phyloP scores from a whole-genome alignment of 176 grass and related monocot species.

The Carex cristatella region DNA sequence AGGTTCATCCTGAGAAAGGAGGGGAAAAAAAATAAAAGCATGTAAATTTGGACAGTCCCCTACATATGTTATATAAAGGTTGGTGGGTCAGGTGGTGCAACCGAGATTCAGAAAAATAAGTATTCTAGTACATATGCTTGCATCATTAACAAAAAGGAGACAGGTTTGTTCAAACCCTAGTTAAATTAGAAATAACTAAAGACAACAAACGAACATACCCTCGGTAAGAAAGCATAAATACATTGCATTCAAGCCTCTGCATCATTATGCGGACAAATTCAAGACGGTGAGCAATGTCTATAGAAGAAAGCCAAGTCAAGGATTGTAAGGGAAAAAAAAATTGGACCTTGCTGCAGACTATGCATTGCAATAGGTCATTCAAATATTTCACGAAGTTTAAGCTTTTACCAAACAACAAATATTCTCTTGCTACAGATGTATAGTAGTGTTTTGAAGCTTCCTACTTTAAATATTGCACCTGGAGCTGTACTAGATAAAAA shows the following conservation, averaged over 20 bases:
- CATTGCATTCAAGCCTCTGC: slow-evolving; percentile 94
- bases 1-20: not conserved
- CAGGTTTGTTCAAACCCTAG: not conserved
- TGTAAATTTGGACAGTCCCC: not conserved
- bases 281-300: slow-evolving; percentile 99
- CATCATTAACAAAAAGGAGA: not conserved
- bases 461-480: not conserved
- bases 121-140: not conserved
- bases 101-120: not conserved
- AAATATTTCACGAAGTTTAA: not conserved
- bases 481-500: not conserved
- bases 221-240: slow-evolving; percentile 99
- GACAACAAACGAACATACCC: slow-evolving; percentile 47
- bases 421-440: not conserved
- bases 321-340: slow-evolving; percentile 23
- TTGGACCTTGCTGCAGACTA: not conserved
- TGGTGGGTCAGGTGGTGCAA: not conserved
- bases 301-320: slow-evolving; percentile 34
- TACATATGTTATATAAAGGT: not conserved
- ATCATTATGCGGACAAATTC: slow-evolving; percentile 89
- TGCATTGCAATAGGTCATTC: not conserved
- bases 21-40: not conserved
- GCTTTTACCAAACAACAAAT: not conserved
- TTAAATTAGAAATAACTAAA: slow-evolving; percentile 10
- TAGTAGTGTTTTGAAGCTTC: not conserved